phyloP scores from a whole-genome alignment of 108 stramenopile species.

The Fragilaria crotonensis region DNA sequence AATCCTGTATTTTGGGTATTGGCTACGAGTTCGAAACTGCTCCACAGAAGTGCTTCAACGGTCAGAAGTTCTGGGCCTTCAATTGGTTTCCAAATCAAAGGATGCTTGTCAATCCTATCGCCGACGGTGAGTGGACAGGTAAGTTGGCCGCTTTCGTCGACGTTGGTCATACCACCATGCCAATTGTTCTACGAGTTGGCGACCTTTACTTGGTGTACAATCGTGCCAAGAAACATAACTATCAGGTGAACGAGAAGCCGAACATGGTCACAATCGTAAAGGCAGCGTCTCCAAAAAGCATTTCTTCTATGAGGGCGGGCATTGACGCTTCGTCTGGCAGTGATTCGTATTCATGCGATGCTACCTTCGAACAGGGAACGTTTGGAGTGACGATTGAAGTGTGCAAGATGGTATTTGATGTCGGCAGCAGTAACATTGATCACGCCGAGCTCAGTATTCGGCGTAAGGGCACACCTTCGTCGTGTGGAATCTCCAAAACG shows the following conservation, averaged over 20 bases:
- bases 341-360: not conserved
- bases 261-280: not conserved
- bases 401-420: not conserved
- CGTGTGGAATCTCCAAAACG: constrained; percentile 4
- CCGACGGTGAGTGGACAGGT: not conserved
- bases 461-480: constrained; percentile 1
- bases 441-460: not conserved
- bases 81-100: not conserved
- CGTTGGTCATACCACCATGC: not conserved
- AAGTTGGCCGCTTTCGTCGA: not conserved
- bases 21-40: not conserved
- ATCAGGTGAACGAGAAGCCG: not conserved
- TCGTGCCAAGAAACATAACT: not conserved
- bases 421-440: not conserved
- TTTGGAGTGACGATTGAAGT: not conserved
- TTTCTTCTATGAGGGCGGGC: not conserved
- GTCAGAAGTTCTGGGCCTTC: not conserved
- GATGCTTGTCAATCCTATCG: not conserved
- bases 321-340: not conserved
- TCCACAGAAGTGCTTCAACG: not conserved
- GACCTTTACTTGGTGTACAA: not conserved
- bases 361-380: not conserved
- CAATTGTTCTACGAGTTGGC: not conserved
- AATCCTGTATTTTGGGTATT: not conserved
- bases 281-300: not conserved